phyloP scores from a whole-genome alignment of 176 grass and related monocot genomes.

The Pontederia paniculata region DNA sequence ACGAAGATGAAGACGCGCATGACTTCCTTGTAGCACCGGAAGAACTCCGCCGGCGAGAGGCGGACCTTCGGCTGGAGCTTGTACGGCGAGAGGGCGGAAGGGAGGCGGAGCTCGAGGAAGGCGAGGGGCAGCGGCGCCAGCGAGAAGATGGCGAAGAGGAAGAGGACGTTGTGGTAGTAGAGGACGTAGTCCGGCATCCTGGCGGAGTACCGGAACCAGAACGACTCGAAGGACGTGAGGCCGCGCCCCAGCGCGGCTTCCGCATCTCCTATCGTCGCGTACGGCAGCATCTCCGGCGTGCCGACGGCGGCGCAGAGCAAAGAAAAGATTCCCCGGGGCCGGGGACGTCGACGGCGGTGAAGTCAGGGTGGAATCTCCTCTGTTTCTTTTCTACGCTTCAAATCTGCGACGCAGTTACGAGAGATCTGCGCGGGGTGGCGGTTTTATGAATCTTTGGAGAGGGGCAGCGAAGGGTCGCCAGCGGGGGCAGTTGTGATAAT shows the following conservation, averaged over 20 bases:
- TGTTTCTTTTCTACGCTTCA: too few species aligned
- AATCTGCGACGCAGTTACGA: too few species aligned
- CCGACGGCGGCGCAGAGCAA: not conserved
- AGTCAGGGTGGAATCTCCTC: not conserved
- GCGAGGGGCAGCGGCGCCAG: conserved; percentile 72
- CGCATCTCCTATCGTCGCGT: conserved; percentile 55
- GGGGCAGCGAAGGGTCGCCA: too few species aligned
- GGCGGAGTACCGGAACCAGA: conserved; percentile 65
- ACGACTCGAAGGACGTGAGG: conserved; percentile 37
- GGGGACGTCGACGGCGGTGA: not conserved
- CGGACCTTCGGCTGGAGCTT: conserved; percentile 80
- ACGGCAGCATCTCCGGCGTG: conserved; percentile 46
- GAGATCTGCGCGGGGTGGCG: too few species aligned
- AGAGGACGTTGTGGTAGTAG: conserved; percentile 65
- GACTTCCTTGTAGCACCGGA: conserved; percentile 64
- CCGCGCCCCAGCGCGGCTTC: conserved; percentile 64
- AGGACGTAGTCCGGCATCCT: conserved; percentile 49
- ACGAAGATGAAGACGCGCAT: conserved; percentile 58
- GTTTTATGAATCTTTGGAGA: too few species aligned
- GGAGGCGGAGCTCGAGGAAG: conserved; percentile 56
- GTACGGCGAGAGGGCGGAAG: conserved; percentile 35
- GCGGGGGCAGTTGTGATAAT: too few species aligned
- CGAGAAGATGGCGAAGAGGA: conserved; percentile 65
- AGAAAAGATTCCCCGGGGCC: not conserved
- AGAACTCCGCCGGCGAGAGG: conserved; percentile 34